Conservation (phyloP, 2,329 filamentous ascomycete species). For the Botrytis hyacinthi region DNA sequence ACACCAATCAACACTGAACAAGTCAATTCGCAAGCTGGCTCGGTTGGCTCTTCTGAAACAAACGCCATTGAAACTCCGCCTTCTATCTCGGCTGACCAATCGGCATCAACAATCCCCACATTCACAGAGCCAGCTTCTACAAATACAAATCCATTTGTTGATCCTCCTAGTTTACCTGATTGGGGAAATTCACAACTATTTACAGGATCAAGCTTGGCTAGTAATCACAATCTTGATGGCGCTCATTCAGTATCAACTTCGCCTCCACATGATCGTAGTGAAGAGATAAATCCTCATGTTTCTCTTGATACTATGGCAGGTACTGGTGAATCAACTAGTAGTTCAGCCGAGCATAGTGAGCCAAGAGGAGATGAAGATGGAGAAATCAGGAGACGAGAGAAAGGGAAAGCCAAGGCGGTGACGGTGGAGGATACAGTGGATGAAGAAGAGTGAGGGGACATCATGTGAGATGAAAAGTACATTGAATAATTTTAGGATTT, state of each 20-base stretch:
- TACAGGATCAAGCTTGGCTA: slow-evolving; percentile 22
- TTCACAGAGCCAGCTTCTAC: slow-evolving; percentile 24
- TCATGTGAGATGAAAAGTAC: slow-evolving; percentile 5
- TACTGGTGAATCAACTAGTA: slow-evolving; percentile 15
- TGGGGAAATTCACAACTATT: slow-evolving; percentile 31
- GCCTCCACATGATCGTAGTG: neutral
- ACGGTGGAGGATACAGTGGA: slow-evolving; percentile 49
- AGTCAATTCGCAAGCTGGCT: slow-evolving; percentile 28
- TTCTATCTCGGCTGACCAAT: slow-evolving; percentile 32
- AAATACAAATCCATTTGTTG: slow-evolving; percentile 24
- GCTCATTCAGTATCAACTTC: neutral
- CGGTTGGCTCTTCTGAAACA: slow-evolving; percentile 32
- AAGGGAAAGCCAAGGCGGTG: slow-evolving; percentile 47
- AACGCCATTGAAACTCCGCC: slow-evolving; percentile 32
- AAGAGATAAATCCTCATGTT: neutral
- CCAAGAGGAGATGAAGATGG: slow-evolving; percentile 23
- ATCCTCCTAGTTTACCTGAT: slow-evolving; percentile 7
- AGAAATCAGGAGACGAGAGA: slow-evolving; percentile 32
- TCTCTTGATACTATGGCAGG: neutral
- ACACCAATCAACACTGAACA: slow-evolving; percentile 30
- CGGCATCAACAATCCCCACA: slow-evolving; percentile 25
- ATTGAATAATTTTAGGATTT: neutral
- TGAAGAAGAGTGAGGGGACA: slow-evolving; percentile 36
- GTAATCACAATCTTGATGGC: slow-evolving; percentile 18
- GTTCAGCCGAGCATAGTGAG: slow-evolving; percentile 18